These are phyloP conservation scores for Vitis riparia DNA, from an alignment of 164 flowering plant species.

Conservation along the genomic window DNA sequence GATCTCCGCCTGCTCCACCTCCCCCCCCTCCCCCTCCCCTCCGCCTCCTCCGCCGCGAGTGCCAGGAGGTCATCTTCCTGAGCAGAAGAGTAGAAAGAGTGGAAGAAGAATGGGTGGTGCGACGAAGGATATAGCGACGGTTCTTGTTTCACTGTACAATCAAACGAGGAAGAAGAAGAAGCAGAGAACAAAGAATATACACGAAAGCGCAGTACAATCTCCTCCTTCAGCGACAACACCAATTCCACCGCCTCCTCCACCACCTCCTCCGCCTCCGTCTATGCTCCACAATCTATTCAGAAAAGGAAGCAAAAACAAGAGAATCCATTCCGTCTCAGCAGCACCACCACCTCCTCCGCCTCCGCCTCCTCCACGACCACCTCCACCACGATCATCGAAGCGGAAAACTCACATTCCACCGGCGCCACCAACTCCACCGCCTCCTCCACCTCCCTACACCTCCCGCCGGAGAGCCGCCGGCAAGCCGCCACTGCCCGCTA, in stretches of 20 bases:
- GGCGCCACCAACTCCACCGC: slow-evolving; percentile 22
- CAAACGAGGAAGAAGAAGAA: slow-evolving; percentile 56
- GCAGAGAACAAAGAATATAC: slow-evolving; percentile 28
- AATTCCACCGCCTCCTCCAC: slow-evolving; percentile 41
- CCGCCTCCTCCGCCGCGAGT: slow-evolving; percentile 28
- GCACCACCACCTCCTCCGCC: slow-evolving; percentile 23
- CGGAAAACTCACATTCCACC: slow-evolving; percentile 9
- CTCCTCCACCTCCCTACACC: slow-evolving; percentile 7
- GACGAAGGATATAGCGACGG: slow-evolving; percentile 64
- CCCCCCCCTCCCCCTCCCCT: slow-evolving; percentile 35
- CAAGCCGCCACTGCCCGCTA: slow-evolving; percentile 61
- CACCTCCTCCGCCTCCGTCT: slow-evolving; percentile 27
- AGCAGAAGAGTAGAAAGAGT: slow-evolving; percentile 26
- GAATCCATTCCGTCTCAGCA: slow-evolving; percentile 18
- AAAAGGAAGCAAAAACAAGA: slow-evolving; percentile 24
- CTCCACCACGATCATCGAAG: slow-evolving; percentile 7
- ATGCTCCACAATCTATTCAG: slow-evolving; percentile 26
- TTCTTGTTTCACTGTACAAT: slow-evolving; percentile 53
- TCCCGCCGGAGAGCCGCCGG: slow-evolving; percentile 21
- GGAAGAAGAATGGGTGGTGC: slow-evolving; percentile 47
- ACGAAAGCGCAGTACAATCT: slow-evolving; percentile 22
- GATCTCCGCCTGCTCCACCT: slow-evolving; percentile 22
- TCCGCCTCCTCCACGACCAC: slow-evolving; percentile 34
- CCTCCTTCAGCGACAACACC: slow-evolving; percentile 41
- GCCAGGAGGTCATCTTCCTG: slow-evolving; percentile 6